Evolutionary conservation across 2,329 filamentous ascomycete species (phyloP), one percentile per base, ranked within the genome.

Genomic region (Gremmenia infestans): DNA sequence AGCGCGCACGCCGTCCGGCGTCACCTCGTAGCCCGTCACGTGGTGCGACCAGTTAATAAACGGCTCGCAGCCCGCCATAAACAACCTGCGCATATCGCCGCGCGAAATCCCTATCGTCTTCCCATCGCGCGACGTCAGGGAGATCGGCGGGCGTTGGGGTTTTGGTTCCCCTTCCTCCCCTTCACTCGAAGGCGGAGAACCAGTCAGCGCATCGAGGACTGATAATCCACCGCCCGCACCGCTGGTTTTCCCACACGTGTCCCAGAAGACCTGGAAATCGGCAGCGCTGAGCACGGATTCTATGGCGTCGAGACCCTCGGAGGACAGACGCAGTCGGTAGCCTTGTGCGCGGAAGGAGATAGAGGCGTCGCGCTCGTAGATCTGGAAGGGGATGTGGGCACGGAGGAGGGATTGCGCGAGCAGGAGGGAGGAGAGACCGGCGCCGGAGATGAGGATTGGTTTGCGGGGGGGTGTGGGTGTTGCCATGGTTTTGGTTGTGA

Each of bases 101-200:
- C 84, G 72, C 0, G 81, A 76, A 42, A 87, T 83, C 0, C 83
- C 83, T 0, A 87, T 75, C 8, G 82, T 73, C 65, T 85, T 83
- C 5, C 79, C 81, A 40, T 73, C 81, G 19, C 82, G 75, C 15
- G 79, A 83, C 0, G 68, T 55, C 32, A 86, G 70, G 1, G 51
- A 36, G 53, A 72, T 69, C 36, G 51, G 50, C 1, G 28, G 48
- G 14, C 4, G 42, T 23, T 57, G 54, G 3, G 64, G 59, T 19
- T 57, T 57, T 3, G 65, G 58, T 19, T 57, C 56, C 4, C 55
- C 55, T 23, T 53, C 58, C 3, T 64, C 59, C 2, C 25, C 57
- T 35, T 17, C 51, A n/a, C 25, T 2, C 0, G 45, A 39, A 23
- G 70, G 58, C 7, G 68, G 64, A 58, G 80, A 74, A 0, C 80